Conservation (phyloP, 1,284 basidiomycete genomes). For the Cryptococcus maquisensis region DNA sequence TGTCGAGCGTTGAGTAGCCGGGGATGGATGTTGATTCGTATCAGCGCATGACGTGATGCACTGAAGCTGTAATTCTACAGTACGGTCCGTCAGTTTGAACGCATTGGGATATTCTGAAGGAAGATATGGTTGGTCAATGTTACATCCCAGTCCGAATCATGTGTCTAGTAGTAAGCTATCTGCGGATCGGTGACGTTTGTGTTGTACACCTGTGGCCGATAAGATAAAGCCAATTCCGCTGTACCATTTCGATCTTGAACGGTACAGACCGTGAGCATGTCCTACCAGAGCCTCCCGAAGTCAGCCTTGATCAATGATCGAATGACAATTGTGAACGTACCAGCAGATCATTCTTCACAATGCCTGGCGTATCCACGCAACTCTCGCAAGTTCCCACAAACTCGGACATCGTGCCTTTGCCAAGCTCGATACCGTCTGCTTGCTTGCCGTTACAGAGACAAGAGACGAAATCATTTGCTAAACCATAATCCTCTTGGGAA, state of each 20-base stretch:
- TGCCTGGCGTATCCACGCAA: not conserved
- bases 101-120: no score
- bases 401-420: not conserved
- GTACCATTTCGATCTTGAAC: constrained; percentile 32
- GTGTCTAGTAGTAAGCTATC: not conserved
- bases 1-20: no score
- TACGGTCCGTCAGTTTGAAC: no score
- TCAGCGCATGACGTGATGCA: no score
- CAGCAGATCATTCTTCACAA: not conserved
- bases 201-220: constrained; percentile 26
- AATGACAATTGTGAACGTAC: not conserved
- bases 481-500: not conserved
- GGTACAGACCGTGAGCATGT: constrained; percentile 26
- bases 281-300: constrained; percentile 4
- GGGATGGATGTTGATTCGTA: no score
- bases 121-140: no score
- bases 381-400: not conserved
- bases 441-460: not conserved
- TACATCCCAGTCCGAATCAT: not conserved
- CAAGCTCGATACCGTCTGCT: not conserved
- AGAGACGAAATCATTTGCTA: not conserved
- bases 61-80: no score
- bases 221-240: constrained; percentile 26
- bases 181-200: constrained; percentile 1
- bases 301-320: not conserved